Base-by-base conservation (phyloP, 2,329 filamentous ascomycete genomes). In the Grosmannia serpens region DNA sequence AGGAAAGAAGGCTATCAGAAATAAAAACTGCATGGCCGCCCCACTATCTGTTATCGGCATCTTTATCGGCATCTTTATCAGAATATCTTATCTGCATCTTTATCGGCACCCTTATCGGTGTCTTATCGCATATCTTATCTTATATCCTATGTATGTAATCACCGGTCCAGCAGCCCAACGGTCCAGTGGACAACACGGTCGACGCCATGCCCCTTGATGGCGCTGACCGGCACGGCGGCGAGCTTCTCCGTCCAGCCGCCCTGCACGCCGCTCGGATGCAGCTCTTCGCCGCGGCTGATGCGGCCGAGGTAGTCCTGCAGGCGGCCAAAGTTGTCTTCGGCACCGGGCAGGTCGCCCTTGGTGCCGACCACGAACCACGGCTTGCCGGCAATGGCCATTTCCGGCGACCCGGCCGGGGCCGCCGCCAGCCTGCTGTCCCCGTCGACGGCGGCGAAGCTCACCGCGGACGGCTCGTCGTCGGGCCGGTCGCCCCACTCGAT, bases 331-430 rank as follows among this genome's bases (percentile, higher is more conserved):
- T 94, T 95, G 27, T 84, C 80, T 69, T 91, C 82, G 2, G 94
- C 95, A 3, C 80, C 81, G 4, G 85, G 82, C 58, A 95, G 70
- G 69, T 97, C 92, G 1, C 89, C 91, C 73, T 97, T 97, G 24
- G 91, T 96, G 1, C 89, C 92, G 50, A 96, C 85, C 6, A 96
- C 91, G 67, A 95, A 94, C 94, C 94, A 99, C 1, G 94, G 91
- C 74, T 99, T 99, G 38, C 82, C 83, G n/a, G 88, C 88, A 64
- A 97, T 95, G 47, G 87, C 83, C n/a, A 88, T 69, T n/a, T 71
- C 77, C 4, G 71, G 69, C 49, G 67, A 62, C 62, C 7, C 66
- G 63, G 1, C 64, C 15, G 33, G 4, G 1, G 15, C 13, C 15
- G 33, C 33, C 22, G 17, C 22, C 15, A 11, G 10, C 7, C 26